These are phyloP conservation scores for Penicillium capsulatum DNA, from an alignment of 2,329 filamentous ascomycete species.

Conservation along the genomic window DNA sequence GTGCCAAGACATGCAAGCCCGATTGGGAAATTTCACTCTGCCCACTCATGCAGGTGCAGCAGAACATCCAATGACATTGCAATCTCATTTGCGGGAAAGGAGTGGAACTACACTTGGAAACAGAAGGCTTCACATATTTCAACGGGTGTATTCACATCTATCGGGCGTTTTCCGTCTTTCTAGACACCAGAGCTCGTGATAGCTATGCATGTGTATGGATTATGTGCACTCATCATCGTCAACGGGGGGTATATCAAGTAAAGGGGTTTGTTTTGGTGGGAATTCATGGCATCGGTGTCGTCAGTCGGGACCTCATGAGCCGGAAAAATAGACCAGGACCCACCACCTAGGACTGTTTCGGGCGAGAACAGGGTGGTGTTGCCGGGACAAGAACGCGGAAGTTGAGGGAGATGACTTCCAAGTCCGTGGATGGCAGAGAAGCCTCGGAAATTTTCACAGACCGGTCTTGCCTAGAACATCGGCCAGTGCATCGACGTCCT, in stretches of 20 bases:
- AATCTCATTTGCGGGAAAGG: neutral
- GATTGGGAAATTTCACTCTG: conserved; percentile 19
- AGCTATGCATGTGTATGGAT: conserved; percentile 22
- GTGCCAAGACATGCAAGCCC: conserved; percentile 21
- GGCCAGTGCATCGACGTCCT: conserved; percentile 76
- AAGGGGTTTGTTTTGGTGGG: conserved; percentile 9
- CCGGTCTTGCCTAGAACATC: conserved; percentile 68
- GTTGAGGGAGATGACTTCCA: conserved; percentile 6
- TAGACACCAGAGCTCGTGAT: conserved; percentile 10
- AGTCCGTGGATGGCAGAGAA: conserved; percentile 1
- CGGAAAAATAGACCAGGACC: neutral
- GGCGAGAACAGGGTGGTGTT: too few relatives aligned
- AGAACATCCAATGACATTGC: neutral
- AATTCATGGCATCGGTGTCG: conserved; percentile 16
- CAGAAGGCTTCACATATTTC: conserved; percentile 4
- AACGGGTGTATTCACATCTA: conserved; percentile 19
- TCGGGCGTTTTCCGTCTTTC: conserved; percentile 10
- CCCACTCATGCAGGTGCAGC: neutral
- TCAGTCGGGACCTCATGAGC: conserved; percentile 18
- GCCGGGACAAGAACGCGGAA: too few relatives aligned
- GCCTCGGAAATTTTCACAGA: conserved; percentile 16
- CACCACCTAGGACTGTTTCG: neutral
- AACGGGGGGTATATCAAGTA: conserved; percentile 23
- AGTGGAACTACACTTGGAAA: neutral
- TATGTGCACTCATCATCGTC: conserved; percentile 26